Percentiles rank a stretch among this genome's conserved stretches.
These are phyloP conservation scores for Furcasterigmium sp. DNA, from an alignment of 2,329 filamentous ascomycete genomes.

Conservation along the genomic window DNA sequence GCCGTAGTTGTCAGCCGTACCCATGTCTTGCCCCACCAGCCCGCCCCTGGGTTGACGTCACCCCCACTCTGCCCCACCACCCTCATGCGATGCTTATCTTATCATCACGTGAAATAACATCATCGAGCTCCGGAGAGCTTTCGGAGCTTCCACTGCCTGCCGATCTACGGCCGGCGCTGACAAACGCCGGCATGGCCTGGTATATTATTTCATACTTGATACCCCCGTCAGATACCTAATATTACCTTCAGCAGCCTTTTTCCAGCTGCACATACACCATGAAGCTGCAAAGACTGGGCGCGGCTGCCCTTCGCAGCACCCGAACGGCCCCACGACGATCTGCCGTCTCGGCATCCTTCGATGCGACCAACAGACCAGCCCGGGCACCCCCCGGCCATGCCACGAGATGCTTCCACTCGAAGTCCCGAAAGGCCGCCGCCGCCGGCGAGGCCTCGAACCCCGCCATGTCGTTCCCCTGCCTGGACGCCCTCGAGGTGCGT, in stretches of 20 bases:
- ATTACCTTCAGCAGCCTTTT: no score
- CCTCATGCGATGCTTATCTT: not conserved
- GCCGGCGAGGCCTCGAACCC: slow-evolving; percentile 62
- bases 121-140: slow-evolving; percentile 4
- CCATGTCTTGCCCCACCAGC: no score
- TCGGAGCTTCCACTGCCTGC: slow-evolving; percentile 5
- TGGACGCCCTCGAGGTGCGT: slow-evolving; percentile 75
- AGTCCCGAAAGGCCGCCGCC: slow-evolving; percentile 7
- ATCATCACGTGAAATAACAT: slow-evolving; percentile 12
- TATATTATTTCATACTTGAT: not conserved
- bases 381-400: slow-evolving; percentile 3
- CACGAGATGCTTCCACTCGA: slow-evolving; percentile 9
- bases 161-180: not conserved
- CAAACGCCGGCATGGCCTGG: not conserved
- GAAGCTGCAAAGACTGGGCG: slow-evolving; percentile 11
- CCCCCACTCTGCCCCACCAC: not conserved
- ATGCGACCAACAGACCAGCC: not conserved
- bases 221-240: not conserved
- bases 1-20: no score
- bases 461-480: slow-evolving; percentile 83
- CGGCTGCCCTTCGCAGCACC: slow-evolving; percentile 12
- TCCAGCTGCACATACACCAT: slow-evolving; percentile 6
- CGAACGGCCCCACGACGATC: slow-evolving; percentile 2
- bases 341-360: slow-evolving; percentile 6
- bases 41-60: no score